A percentile compares a stretch with the other conserved stretches of the same genome.
phyloP scores from a whole-genome alignment of 208 protist genomes.

The Phytomonas sp. region DNA sequence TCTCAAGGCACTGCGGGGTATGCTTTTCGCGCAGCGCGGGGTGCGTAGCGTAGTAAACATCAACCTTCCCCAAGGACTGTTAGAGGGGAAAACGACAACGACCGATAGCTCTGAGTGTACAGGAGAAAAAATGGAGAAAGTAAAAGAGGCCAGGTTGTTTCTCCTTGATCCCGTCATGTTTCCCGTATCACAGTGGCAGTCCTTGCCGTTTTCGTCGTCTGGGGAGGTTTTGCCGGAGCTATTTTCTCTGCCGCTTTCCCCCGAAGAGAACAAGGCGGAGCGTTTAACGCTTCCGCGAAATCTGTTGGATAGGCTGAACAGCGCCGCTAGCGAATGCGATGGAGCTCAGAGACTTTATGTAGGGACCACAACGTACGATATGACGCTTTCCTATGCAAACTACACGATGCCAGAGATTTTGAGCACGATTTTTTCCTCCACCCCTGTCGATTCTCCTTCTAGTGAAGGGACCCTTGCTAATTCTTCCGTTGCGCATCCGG shows the following conservation, averaged over 20 bases:
- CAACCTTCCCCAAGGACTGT: no score
- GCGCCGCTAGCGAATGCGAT: neutral
- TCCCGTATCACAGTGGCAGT: neutral
- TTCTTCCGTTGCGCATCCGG: no score
- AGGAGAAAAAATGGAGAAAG: neutral
- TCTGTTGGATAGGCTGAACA: neutral
- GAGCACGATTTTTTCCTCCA: slow-evolving; percentile 16
- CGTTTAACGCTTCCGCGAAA: no score
- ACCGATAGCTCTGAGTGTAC: no score
- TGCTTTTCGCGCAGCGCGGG: slow-evolving; percentile 40
- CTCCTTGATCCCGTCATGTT: slow-evolving; percentile 3
- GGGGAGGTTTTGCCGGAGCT: neutral
- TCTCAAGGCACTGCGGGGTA: slow-evolving; percentile 39
- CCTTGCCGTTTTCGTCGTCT: neutral
- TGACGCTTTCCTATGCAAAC: slow-evolving; percentile 54
- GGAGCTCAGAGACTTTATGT: slow-evolving; percentile 10
- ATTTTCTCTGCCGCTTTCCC: neutral
- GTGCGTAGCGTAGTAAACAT: slow-evolving; percentile 55
- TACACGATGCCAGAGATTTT: slow-evolving; percentile 85
- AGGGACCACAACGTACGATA: slow-evolving; percentile 21
- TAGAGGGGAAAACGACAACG: no score
- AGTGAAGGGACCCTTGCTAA: slow-evolving; percentile 3
- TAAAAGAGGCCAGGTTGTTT: neutral
- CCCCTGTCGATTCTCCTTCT: slow-evolving; percentile 15
- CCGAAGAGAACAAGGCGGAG: neutral